These are phyloP conservation scores for Pseudogymnoascus sp. DNA, from an alignment of 2,329 filamentous ascomycete species.

Conservation along the genomic window DNA sequence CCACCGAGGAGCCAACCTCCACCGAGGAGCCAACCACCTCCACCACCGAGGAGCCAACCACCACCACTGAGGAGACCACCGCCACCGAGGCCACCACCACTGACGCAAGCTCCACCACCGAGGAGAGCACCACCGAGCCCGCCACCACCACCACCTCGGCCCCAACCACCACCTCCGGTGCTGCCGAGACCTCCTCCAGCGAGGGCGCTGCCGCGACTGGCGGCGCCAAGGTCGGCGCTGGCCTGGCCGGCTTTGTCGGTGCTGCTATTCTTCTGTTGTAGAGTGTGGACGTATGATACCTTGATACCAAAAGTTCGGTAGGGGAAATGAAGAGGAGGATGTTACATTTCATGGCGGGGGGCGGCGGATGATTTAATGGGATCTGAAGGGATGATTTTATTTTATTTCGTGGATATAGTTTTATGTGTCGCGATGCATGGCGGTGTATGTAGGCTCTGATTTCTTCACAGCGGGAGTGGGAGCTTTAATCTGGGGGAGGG, in stretches of 20 bases:
- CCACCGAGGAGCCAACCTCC: neutral
- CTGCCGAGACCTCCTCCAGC: neutral
- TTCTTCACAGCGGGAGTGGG: neutral
- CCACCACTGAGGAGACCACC: neutral
- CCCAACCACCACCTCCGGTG: neutral
- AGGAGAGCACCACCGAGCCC: neutral
- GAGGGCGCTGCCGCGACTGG: neutral
- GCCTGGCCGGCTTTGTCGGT: neutral
- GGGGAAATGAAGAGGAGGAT: neutral
- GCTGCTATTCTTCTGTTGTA: conserved; percentile 7
- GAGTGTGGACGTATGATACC: neutral
- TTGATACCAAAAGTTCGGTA: conserved; percentile 4
- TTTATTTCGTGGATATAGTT: neutral
- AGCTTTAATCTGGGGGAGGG: neutral
- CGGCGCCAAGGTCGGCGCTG: neutral
- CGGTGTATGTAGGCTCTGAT: neutral
- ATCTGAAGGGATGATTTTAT: neutral
- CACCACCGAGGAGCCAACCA: neutral
- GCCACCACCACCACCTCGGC: neutral
- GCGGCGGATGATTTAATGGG: neutral
- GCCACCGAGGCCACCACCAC: neutral
- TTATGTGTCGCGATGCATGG: neutral
- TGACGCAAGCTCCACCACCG: neutral
- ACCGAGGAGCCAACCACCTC: neutral
- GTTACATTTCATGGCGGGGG: neutral